A percentile compares a stretch with the other conserved stretches of the same genome.
Conservation (phyloP, 1,284 basidiomycete genomes). For the Lentinula novae-zelandiae region DNA sequence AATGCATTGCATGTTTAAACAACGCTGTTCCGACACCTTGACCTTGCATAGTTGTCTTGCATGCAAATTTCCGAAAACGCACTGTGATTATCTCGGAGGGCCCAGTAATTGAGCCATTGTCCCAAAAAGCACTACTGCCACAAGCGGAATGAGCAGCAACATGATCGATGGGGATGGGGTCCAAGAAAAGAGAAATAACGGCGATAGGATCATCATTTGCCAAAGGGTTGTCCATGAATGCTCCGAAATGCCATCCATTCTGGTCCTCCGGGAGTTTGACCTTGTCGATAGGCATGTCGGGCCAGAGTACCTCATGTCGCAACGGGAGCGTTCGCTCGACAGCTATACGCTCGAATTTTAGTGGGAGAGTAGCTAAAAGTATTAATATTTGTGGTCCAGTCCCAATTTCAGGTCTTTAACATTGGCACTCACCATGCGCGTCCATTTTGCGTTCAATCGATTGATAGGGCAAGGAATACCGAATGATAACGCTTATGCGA, state of each 20-base stretch:
- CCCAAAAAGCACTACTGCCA: neutral
- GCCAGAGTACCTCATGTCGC: slow-evolving; percentile 58
- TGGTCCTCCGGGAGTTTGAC: slow-evolving; percentile 52
- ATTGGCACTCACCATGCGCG: neutral
- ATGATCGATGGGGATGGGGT: slow-evolving; percentile 36
- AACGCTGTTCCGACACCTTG: slow-evolving; percentile 50
- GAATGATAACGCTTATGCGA: too few relatives aligned
- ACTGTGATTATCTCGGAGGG: slow-evolving; percentile 21
- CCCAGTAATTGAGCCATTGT: neutral
- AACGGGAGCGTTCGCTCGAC: slow-evolving; percentile 43
- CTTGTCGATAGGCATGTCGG: slow-evolving; percentile 42
- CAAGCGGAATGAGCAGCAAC: slow-evolving; percentile 8
- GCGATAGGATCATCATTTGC: slow-evolving; percentile 32
- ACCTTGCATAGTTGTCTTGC: slow-evolving; percentile 40
- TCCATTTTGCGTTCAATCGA: neutral
- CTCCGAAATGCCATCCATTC: slow-evolving; percentile 48
- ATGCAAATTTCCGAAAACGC: slow-evolving; percentile 64
- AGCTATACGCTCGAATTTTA: slow-evolving; percentile 22
- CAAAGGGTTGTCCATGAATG: slow-evolving; percentile 32
- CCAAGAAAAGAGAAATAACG: slow-evolving; percentile 54
- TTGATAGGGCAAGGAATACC: too few relatives aligned
- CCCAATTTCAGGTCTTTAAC: neutral
- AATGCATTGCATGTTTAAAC: slow-evolving; percentile 36
- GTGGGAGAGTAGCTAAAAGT: neutral
- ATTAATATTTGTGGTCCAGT: neutral